phyloP scores from a whole-genome alignment of 768 basidiomycete genomes.

The Asterophora lycoperdoides region DNA sequence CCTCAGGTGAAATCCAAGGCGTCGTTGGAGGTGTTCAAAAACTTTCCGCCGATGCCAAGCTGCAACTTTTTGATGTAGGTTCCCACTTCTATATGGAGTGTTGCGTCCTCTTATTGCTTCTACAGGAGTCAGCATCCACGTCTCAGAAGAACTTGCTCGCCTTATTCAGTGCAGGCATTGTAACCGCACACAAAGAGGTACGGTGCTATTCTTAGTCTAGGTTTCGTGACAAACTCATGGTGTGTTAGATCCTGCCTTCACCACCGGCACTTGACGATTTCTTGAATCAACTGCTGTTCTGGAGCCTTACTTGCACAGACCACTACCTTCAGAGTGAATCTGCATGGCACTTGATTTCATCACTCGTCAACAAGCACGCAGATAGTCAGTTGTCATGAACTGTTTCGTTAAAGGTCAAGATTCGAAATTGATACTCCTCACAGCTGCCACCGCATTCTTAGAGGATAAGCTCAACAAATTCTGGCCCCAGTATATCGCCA shows the following conservation, averaged over 20 bases:
- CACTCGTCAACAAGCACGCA: slow-evolving; percentile 75
- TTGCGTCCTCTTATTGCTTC: slow-evolving; percentile 6
- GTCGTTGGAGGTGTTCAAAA: slow-evolving; percentile 57
- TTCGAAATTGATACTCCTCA: neutral
- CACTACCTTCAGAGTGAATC: slow-evolving; percentile 51
- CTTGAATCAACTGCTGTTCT: slow-evolving; percentile 50
- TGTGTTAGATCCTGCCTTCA: slow-evolving; percentile 47
- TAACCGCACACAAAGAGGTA: slow-evolving; percentile 67
- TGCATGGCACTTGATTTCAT: slow-evolving; percentile 53
- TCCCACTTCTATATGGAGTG: slow-evolving; percentile 2
- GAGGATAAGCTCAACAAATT: slow-evolving; percentile 38
- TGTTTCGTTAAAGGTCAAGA: neutral
- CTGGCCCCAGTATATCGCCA: slow-evolving; percentile 45
- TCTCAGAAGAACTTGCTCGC: slow-evolving; percentile 60
- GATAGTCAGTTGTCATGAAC: slow-evolving; percentile 44
- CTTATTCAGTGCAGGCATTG: slow-evolving; percentile 62
- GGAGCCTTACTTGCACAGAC: slow-evolving; percentile 50
- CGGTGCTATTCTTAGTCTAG: slow-evolving; percentile 8
- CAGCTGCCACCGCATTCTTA: slow-evolving; percentile 48
- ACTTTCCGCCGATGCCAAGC: slow-evolving; percentile 32
- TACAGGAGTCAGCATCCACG: slow-evolving; percentile 39
- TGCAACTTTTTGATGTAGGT: slow-evolving; percentile 53
- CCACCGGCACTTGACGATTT: slow-evolving; percentile 47
- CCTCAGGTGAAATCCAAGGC: slow-evolving; percentile 46
- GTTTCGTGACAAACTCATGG: neutral